Evolutionary conservation across 108 stramenopile species (phyloP), one percentile per base, ranked within the genome.

Genomic region (Aurantiochytrium sp.): DNA sequence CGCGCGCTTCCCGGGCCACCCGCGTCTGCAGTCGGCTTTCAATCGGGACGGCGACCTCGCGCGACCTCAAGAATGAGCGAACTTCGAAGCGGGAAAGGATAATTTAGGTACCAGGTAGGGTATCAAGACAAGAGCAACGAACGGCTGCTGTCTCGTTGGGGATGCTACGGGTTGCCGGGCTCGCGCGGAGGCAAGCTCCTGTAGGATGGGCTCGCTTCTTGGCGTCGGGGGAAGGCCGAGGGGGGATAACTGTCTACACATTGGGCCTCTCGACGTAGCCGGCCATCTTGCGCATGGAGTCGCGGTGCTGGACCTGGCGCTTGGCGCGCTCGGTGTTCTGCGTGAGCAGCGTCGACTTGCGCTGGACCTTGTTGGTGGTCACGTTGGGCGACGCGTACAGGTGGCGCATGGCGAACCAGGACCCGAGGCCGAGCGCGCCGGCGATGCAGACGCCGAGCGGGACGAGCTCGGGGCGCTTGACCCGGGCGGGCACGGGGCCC

Each of bases 251-350:
- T 52, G 17, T 52, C 50, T 65, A 65, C 27, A 34, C 32, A 19
- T 65, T 65, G 34, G 59, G 59, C 15, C 59, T 6, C 42, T 81
- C 73, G 27, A 81, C 73, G 2, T 27, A n/a, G n/a, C 32, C 8
- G 24, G 45, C 73, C 39, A 81, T 41, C 27, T 81, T 81, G 42
- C 73, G 73, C 73, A 81, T 81, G 73, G 73, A 81, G 19, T 41
- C 42, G 4, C 73, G 73, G 45, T 81, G 73, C n/a, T 6, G 19
- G 73, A 81, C 30, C 42, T 48, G 45, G n/a, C 36, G 15, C 42
- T 81, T 48, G 45, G 73, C 73, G 42, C 45, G 39, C 36, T 37
- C 42, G 6, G 39, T 48, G 73, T 81, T 81, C 30, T 41, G 73
- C 42, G 39, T 81, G 34, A 65, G 59, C 42, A 81, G 39, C 50